Evolutionary conservation across 2,329 filamentous ascomycete genomes (phyloP).

Genomic region (Botrytis sinoallii): DNA sequence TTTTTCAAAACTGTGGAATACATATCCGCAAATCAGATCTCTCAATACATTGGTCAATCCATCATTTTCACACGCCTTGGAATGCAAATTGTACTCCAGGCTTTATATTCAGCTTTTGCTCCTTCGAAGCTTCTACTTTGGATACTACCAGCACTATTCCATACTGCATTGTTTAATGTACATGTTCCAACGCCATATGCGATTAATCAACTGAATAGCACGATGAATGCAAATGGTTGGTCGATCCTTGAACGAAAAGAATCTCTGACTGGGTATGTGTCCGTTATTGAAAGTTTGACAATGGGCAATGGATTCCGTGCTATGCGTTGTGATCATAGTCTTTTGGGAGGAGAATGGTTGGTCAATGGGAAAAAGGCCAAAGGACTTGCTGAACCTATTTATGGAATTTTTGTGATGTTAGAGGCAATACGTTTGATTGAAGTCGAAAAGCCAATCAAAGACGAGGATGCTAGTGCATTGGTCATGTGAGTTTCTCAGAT

Average conservation of each 20-base stretch:
- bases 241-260: slow-evolving; percentile 77
- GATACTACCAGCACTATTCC: slow-evolving; percentile 68
- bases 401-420: slow-evolving; percentile 92
- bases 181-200: slow-evolving; percentile 64
- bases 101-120: slow-evolving; percentile 61
- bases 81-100: slow-evolving; percentile 65
- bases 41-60: slow-evolving; percentile 56
- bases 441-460: slow-evolving; percentile 48
- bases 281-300: slow-evolving; percentile 73
- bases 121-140: slow-evolving; percentile 67
- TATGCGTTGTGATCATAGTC: slow-evolving; percentile 89
- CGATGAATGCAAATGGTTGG: slow-evolving; percentile 65
- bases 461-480: slow-evolving; percentile 72
- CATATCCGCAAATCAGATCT: slow-evolving; percentile 42
- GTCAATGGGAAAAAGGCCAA: slow-evolving; percentile 56
- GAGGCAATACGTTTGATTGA: slow-evolving; percentile 85
- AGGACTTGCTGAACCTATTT: slow-evolving; percentile 81
- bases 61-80: slow-evolving; percentile 68
- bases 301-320: slow-evolving; percentile 63
- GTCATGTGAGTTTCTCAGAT: slow-evolving; percentile 65
- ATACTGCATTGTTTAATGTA: slow-evolving; percentile 69
- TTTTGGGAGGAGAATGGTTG: slow-evolving; percentile 90
- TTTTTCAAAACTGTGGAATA: slow-evolving; percentile 51
- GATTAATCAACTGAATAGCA: slow-evolving; percentile 61
- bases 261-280: slow-evolving; percentile 87